Base-by-base conservation (phyloP, 371 early-diverging fungal species). In the Chytridium lagenaria region DNA sequence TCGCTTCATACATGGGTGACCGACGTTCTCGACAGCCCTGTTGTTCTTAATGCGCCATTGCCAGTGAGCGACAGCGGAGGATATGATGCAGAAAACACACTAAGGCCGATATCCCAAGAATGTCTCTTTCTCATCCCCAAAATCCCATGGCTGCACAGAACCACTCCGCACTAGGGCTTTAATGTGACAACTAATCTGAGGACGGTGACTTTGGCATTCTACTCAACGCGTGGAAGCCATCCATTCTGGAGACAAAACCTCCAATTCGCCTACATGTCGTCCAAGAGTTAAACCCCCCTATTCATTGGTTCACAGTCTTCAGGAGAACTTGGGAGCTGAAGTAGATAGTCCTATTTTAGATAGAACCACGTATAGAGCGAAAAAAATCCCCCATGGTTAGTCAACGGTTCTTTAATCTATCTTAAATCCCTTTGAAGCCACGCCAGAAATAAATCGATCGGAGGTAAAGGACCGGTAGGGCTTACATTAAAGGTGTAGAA, bases 211-310 rank as follows among this genome's bases (percentile, higher is more conserved):
- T 82, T 55, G 78, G 76, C 2, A 70, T 80, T 16, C 77, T 82
- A 12, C 50, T 82, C 12, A 80, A 80, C 51, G 83, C 83, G 15
- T 80, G 80, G 59, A 80, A 80, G 69, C 83, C 83, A 37, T 68
- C 79, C 23, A 78, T 78, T 23, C 38, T 78, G 51, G 83, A 82
- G 52, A 64, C 77, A 1, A 82, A 78, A 49, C 80, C 79, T 16
- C 57, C 75, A 3, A 64, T 78, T 30, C 67, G 79, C n/a, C 59
- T 82, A 36, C 78, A 78, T 50, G 80, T 80, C 19, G 71, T 77
- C 28, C 77, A 77, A 28, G 83, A 82, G 51, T 36, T 12, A 77
- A 80, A 28, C 78, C 79, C 50, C 79, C 77, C 1, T 59, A 63
- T 5, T 64, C 73, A 33, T 66, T 80, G 10, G 33, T 77, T 44